Evolutionary conservation across 2,329 filamentous ascomycete species (phyloP).

Genomic region (Aspergillus jensenii): DNA sequence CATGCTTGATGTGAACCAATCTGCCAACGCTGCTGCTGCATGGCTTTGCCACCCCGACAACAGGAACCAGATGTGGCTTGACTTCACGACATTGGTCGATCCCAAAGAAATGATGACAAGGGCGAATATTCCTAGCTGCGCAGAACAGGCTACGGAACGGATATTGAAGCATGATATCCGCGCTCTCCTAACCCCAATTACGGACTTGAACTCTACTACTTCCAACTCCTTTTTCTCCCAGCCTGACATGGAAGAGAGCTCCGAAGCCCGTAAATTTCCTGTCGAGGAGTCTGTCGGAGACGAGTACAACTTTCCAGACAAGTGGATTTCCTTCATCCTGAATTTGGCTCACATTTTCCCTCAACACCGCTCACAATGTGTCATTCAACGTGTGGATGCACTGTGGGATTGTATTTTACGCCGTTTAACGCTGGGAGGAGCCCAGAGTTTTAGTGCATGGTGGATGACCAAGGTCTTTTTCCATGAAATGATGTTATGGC

Average conservation of each 20-base stretch:
- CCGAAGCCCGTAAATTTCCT: slow-evolving; percentile 33
- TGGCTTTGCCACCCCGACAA: slow-evolving; percentile 88
- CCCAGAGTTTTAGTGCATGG: slow-evolving; percentile 50
- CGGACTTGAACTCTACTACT: slow-evolving; percentile 29
- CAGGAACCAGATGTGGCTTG: slow-evolving; percentile 90
- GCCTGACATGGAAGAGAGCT: slow-evolving; percentile 33
- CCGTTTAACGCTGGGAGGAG: slow-evolving; percentile 45
- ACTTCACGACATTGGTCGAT: slow-evolving; percentile 58
- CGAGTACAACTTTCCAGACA: slow-evolving; percentile 50
- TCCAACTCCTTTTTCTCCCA: slow-evolving; percentile 34
- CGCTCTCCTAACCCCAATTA: slow-evolving; percentile 42
- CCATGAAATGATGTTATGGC: slow-evolving; percentile 89
- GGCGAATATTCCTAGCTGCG: slow-evolving; percentile 42
- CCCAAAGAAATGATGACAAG: slow-evolving; percentile 42
- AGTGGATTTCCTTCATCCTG: slow-evolving; percentile 48
- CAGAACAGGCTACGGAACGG: slow-evolving; percentile 34
- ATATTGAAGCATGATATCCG: slow-evolving; percentile 47
- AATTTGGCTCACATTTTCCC: slow-evolving; percentile 41
- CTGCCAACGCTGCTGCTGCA: slow-evolving; percentile 89
- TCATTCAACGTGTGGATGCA: slow-evolving; percentile 45
- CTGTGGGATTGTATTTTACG: slow-evolving; percentile 46
- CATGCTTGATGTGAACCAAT: slow-evolving; percentile 85
- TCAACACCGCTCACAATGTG: slow-evolving; percentile 44
- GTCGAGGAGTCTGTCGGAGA: slow-evolving; percentile 38
- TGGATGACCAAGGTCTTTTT: slow-evolving; percentile 89